Base-by-base conservation (phyloP, 108 stramenopile species). In the Bacterosira constricta region DNA sequence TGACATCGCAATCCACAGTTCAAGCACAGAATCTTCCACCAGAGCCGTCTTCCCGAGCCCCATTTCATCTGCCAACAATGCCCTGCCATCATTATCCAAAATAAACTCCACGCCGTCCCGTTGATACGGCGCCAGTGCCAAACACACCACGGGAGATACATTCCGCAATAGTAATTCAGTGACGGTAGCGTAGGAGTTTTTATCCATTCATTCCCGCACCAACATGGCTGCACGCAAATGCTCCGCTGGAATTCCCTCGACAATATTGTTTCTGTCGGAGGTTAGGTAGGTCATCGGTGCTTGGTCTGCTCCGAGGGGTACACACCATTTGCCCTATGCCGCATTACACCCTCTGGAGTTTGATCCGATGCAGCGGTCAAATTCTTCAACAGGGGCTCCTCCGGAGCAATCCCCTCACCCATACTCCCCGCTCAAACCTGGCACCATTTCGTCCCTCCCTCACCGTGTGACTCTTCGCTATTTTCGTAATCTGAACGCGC, bases 1-100 rank as follows among this genome's bases (percentile, higher is more conserved):
- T n/a, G n/a, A n/a, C n/a, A n/a, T n/a, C n/a, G n/a, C n/a, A n/a
- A n/a, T n/a, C n/a, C n/a, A n/a, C n/a, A n/a, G n/a, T n/a, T n/a
- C n/a, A n/a, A n/a, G n/a, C n/a, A n/a, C n/a, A n/a, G n/a, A n/a
- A n/a, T n/a, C n/a, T n/a, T n/a, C n/a, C n/a, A n/a, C n/a, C 73
- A 95, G 95, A 3, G 96, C 66, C 0, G 97, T 97, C 79, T 99
- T 93, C 12, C 95, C 97, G 21, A 95, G 31, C 9, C 90, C 90
- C 73, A 90, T 84, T 30, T 82, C 81, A 51, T 83, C 82, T 1
- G 77, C 77, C 50, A 77, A 46, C 32, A 98, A 70, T 2, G 95
- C 96, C n/a, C 93, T 65, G 1, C 98, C 98, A 1, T 80, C 77
- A 53, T 73, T 85, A 8, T 91, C 84, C 31, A 87, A 63, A 26